Base-by-base conservation (phyloP, 1,139 yeast genomes). In the Taphrina betulina region DNA sequence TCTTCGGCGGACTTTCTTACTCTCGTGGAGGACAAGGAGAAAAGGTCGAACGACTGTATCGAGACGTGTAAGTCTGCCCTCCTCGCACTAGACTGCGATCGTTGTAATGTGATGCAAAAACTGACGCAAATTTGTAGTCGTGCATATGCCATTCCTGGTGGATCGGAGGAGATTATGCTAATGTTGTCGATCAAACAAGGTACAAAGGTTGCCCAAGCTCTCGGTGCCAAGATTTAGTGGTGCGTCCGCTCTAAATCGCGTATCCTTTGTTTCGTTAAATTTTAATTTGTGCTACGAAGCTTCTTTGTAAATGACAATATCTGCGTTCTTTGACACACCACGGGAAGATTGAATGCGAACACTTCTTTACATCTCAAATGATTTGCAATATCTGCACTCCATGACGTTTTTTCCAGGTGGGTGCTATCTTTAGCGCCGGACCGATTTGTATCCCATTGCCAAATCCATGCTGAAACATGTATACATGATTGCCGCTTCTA, bases 11-110 rank as follows among this genome's bases (percentile, higher is more conserved):
- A 40, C 67, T 73, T 17, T 63, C 75, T 19, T 73, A 73, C 64
- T 71, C 76, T 44, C 70, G 71, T 22, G 76, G 77, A 31, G 77
- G 77, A 45, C 71, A 69, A 60, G 77, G 74, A 46, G 76, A 72
- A 31, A 70, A 69, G 60, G 74, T 73, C 50, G 77, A 73, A 64
- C 69, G 77, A 8, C 63, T 73, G 35, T 73, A 72, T 66, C 64
- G 77, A 36, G 77, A 73, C 57, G 76, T 72, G 35, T 40, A 24
- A 20, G 46, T 36, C n/a, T 36, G 19, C 10, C n/a, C n/a, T n/a
- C n/a, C n/a, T n/a, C n/a, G n/a, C n/a, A n/a, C n/a, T n/a, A n/a
- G n/a, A n/a, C n/a, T n/a, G n/a, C n/a, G n/a, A n/a, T n/a, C n/a
- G 14, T 5, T n/a, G 12, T 10, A 8, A 5, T 40, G 17, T 10